Evolutionary conservation across 1,284 basidiomycete species (phyloP), one percentile per base, ranked within the genome.

Genomic region (Malassezia obtusa): DNA sequence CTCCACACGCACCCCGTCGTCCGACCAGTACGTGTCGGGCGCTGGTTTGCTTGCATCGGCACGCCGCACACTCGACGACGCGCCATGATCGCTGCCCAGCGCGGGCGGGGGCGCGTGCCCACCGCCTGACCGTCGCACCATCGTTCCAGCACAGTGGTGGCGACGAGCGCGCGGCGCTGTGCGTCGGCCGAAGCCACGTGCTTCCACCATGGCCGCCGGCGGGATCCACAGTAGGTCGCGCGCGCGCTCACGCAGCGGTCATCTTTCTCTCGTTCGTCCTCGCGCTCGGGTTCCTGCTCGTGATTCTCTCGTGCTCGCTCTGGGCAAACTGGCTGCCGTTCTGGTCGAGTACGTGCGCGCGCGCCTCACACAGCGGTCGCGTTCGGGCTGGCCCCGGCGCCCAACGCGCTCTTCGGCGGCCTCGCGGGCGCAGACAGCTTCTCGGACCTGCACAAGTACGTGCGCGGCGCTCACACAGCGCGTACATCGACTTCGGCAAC

Each of bases 311-410:
- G 1, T 98, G 94, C 74, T 92, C 94, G 22, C 78, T 98, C 33
- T 98, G 86, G 85, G 77, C 82, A 31, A 98, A 99, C 76, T 99
- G 94, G 94, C 79, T 98, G 14, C 94, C 94, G 40, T 79, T 98
- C 45, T 81, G 98, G 62, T 92, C 96, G 63, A 92, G 92, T 94
- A 67, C 73, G 89, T 81, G n/a, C 21, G 9, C n/a, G 4, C 14
- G 4, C 17, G 14, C 15, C 21, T 38, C 21, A 32, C 33, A 5
- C 31, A 25, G 92, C 94, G 3, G 77, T 95, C 62, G 91, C 85
- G 28, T 99, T 96, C 73, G 87, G 95, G 33, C 79, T 95, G 60
- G 94, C 94, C 2, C 94, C 94, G 17, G 79, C 96, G 21, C 94
- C 94, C 5, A 98, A 99, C 74, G 86, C 88, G 21, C 74, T 96